These are phyloP conservation scores for Acidiella bohemica DNA, from an alignment of 495 filamentous ascomycete species.

Conservation along the genomic window DNA sequence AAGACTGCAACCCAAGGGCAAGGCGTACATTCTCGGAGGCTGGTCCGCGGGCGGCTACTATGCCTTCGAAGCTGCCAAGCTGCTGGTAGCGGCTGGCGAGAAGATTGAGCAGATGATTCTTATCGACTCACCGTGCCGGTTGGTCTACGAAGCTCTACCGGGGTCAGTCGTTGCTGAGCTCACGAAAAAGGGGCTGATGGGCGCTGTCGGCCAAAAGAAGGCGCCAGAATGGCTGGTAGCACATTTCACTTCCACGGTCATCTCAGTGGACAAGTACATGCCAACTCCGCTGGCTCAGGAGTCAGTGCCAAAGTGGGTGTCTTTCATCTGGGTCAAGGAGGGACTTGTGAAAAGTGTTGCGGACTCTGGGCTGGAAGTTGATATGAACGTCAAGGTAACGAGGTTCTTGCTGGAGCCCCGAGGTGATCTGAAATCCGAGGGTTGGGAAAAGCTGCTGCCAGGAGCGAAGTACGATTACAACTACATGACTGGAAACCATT, in stretches of 20 bases:
- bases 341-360: conserved; percentile 13
- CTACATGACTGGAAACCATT: conserved; percentile 19
- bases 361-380: conserved; percentile 12
- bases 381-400: conserved; percentile 14
- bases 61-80: conserved; percentile 15
- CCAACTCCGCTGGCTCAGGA: conserved; percentile 11
- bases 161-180: conserved; percentile 7
- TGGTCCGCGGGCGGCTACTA: conserved; percentile 21
- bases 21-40: conserved; percentile 14
- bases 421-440: conserved; percentile 12
- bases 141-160: conserved; percentile 12
- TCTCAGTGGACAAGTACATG: conserved; percentile 15
- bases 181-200: conserved; percentile 14
- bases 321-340: conserved; percentile 19
- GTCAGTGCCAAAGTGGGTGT: conserved; percentile 1
- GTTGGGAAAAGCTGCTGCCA: conserved; percentile 17
- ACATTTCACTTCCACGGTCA: conserved; percentile 27
- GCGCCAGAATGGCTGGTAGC: conserved; percentile 25
- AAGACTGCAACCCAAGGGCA: conserved; percentile 14
- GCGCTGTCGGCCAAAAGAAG: conserved; percentile 8
- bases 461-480: conserved; percentile 15
- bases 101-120: conserved; percentile 16
- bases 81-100: conserved; percentile 9
- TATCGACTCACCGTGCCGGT: conserved; percentile 16
- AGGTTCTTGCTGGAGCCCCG: conserved; percentile 15